A percentile compares a stretch with the other conserved stretches of the same genome.
phyloP scores from a whole-genome alignment of 2,329 filamentous ascomycete species.

The Aspergillus chevalieri region DNA sequence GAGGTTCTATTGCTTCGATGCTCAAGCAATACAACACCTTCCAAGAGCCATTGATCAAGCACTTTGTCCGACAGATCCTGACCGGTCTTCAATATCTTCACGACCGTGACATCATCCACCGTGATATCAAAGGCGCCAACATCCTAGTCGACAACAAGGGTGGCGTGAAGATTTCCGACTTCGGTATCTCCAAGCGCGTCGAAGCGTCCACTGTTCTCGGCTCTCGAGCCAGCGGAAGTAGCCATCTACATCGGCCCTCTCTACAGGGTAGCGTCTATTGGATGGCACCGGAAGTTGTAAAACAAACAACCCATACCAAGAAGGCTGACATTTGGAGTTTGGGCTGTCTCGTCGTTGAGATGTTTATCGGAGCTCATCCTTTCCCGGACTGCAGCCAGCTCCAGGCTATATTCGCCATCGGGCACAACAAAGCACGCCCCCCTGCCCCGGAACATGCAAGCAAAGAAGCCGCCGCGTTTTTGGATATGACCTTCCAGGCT shows the following conservation, averaged over 20 bases:
- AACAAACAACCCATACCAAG: constrained; percentile 94
- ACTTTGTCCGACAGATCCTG: constrained; percentile 94
- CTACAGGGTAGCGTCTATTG: constrained; percentile 97
- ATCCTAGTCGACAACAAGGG: constrained; percentile 99
- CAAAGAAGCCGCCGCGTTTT: constrained; percentile 74
- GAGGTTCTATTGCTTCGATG: constrained; percentile 96
- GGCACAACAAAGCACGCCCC: constrained; percentile 76
- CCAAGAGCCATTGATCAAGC: constrained; percentile 85
- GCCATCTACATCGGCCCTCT: constrained; percentile 56
- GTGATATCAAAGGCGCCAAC: constrained; percentile 98
- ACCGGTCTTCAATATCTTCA: constrained; percentile 90
- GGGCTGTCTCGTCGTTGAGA: constrained; percentile 93
- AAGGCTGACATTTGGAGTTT: constrained; percentile 99
- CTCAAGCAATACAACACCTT: constrained; percentile 96
- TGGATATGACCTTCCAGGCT: constrained; percentile 87
- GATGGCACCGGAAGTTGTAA: constrained; percentile 99
- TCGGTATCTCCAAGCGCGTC: constrained; percentile 96
- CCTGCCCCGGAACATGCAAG: constrained; percentile 83
- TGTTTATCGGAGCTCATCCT: constrained; percentile 95
- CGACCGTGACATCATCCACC: constrained; percentile 90
- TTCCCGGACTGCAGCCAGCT: constrained; percentile 96
- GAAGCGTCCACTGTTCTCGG: constrained; percentile 78
- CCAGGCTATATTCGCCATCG: constrained; percentile 98
- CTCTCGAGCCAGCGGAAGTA: constrained; percentile 32
- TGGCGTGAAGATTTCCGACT: constrained; percentile 98